phyloP scores from a whole-genome alignment of 2,329 filamentous ascomycete genomes.

The Diaporthe sp. region DNA sequence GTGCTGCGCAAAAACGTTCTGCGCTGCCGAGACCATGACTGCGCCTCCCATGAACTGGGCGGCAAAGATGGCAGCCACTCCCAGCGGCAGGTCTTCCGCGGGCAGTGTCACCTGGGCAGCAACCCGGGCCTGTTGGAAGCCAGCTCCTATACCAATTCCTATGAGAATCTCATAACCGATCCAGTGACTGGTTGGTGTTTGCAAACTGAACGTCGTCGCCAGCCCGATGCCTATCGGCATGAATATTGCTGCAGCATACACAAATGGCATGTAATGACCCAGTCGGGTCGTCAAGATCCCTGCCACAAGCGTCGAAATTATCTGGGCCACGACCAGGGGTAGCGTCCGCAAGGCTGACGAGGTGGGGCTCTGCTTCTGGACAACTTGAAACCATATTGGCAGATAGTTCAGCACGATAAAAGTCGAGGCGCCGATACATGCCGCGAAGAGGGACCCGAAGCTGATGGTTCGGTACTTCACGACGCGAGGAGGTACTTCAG shows the following conservation, averaged over 20 bases:
- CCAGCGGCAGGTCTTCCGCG: not conserved
- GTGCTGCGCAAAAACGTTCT: not conserved
- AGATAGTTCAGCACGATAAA: not conserved
- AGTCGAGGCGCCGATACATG: not conserved
- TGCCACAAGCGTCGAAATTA: not conserved
- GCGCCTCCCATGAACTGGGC: not conserved
- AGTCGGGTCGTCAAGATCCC: not conserved
- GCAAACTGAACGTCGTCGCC: not conserved
- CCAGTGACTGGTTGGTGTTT: not conserved
- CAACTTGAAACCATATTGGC: not conserved
- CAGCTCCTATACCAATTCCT: not conserved
- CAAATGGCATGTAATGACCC: not conserved
- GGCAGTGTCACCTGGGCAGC: not conserved
- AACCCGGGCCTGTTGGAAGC: not conserved
- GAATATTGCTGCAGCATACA: not conserved
- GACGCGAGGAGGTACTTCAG: not conserved
- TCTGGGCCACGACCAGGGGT: not conserved
- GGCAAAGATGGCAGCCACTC: not conserved
- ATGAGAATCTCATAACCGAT: not conserved
- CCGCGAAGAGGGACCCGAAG: not conserved
- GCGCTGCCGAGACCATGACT: not conserved
- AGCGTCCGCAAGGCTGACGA: not conserved
- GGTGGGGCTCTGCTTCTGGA: not conserved
- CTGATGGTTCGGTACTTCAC: not conserved
- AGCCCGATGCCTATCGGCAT: not conserved